phyloP scores from a whole-genome alignment of 768 basidiomycete species.

The Tulasnella sp. region DNA sequence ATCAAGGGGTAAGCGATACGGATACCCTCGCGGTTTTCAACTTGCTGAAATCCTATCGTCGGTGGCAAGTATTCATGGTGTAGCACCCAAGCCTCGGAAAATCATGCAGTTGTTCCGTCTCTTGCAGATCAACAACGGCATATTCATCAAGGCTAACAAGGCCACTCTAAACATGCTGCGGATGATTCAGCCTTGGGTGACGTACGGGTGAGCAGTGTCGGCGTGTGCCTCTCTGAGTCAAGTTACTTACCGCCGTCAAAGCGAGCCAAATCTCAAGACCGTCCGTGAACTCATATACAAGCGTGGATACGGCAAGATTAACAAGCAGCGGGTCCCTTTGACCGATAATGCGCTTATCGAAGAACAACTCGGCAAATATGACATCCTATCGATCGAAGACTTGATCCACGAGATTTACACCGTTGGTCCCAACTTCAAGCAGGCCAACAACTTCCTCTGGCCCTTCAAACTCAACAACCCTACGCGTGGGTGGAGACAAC shows the following conservation, averaged over 20 bases:
- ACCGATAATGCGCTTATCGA: conserved; percentile 91
- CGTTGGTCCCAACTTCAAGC: conserved; percentile 97
- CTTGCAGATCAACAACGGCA: conserved; percentile 98
- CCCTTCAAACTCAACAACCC: conserved; percentile 99
- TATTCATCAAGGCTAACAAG: conserved; percentile 93
- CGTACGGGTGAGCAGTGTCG: conserved; percentile 64
- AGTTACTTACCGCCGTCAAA: conserved; percentile 24
- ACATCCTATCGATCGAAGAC: conserved; percentile 95
- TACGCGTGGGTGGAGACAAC: conserved; percentile 91
- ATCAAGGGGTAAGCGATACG: conserved; percentile 62
- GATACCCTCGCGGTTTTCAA: not conserved
- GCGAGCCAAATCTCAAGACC: conserved; percentile 93
- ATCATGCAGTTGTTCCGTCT: conserved; percentile 97
- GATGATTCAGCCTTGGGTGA: conserved; percentile 91
- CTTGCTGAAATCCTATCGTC: not conserved
- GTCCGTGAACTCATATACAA: conserved; percentile 98
- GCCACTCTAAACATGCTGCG: conserved; percentile 98
- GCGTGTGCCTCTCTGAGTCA: not conserved
- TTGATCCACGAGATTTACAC: conserved; percentile 94
- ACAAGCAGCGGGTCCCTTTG: conserved; percentile 95
- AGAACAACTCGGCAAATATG: conserved; percentile 75
- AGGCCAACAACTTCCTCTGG: conserved; percentile 95
- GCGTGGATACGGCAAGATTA: conserved; percentile 96
- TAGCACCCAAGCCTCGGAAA: conserved; percentile 98
- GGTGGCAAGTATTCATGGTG: conserved; percentile 87